phyloP scores from a whole-genome alignment of 2,329 filamentous ascomycete species.

The Scolecobasidium constrictum region DNA sequence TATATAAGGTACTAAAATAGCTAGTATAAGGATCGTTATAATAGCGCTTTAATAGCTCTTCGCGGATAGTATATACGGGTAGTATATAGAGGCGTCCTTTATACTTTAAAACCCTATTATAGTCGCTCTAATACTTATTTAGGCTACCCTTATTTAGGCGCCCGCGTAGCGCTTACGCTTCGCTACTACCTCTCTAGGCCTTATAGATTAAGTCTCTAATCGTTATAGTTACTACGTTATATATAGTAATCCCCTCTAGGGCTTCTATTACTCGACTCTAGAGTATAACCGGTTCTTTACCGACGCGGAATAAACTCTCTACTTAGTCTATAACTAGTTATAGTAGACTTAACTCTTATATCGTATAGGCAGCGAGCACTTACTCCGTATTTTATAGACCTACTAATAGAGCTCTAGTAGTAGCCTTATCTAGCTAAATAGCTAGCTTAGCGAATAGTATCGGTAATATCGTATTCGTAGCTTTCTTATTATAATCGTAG shows the following conservation, averaged over 20 bases:
- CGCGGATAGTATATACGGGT: background rate
- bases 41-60: constrained; percentile 1
- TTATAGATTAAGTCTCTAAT: background rate
- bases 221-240: constrained; percentile 1
- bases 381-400: background rate
- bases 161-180: constrained; percentile 3
- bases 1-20: constrained; percentile 1
- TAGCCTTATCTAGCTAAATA: constrained; percentile 7
- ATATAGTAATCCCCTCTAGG: background rate
- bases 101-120: background rate
- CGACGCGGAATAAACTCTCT: too few species aligned
- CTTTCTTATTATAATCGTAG: too few species aligned
- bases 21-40: constrained; percentile 5
- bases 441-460: too few species aligned
- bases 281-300: constrained; percentile 2
- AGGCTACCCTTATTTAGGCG: background rate
- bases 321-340: too few species aligned
- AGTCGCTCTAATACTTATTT: background rate
- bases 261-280: too few species aligned
- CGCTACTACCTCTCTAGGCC: background rate
- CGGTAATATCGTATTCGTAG: too few species aligned
- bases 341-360: too few species aligned
- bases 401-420: background rate
- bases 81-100: background rate
- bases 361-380: too few species aligned